Percentiles rank a stretch among this genome's conserved stretches.
phyloP scores from a whole-genome alignment of 2,329 filamentous ascomycete species.

The Tolypocladium capitatum region DNA sequence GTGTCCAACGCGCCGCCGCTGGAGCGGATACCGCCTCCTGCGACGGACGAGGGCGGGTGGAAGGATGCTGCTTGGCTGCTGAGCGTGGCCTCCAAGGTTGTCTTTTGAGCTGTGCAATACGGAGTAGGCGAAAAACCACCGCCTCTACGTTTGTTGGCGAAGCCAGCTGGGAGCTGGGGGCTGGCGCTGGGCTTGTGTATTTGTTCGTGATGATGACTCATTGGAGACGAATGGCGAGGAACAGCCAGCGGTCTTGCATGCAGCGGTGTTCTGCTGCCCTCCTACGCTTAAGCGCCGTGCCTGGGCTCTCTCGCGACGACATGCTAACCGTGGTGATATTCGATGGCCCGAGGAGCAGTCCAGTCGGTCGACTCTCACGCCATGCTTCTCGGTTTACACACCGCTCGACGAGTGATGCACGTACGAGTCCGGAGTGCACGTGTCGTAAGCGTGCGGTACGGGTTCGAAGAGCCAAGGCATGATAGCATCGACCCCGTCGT shows the following conservation, averaged over 20 bases:
- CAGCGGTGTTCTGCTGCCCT: neutral
- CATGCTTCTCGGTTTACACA: no score
- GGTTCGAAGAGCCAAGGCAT: no score
- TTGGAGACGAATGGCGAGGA: neutral
- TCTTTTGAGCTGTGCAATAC: slow-evolving; percentile 28
- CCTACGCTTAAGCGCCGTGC: neutral
- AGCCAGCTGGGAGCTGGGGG: neutral
- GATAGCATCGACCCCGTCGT: neutral
- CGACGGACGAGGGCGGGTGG: slow-evolving; percentile 47
- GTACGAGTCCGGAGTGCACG: no score
- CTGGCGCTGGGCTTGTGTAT: neutral
- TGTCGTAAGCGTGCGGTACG: no score
- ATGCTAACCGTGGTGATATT: neutral
- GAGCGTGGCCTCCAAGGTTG: slow-evolving; percentile 48
- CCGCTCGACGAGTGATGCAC: no score
- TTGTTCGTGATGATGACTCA: neutral
- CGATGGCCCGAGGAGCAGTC: neutral
- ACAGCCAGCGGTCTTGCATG: neutral
- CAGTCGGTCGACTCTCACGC: neutral
- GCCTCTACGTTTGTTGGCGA: neutral
- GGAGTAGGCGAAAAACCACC: neutral
- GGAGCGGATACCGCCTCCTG: slow-evolving; percentile 33
- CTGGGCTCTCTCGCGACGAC: neutral
- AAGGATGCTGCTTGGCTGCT: slow-evolving; percentile 56
- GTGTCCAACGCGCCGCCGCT: slow-evolving; percentile 26